These are phyloP conservation scores for Poteriospumella lacustris DNA, from an alignment of 108 stramenopile genomes.

Conservation along the genomic window DNA sequence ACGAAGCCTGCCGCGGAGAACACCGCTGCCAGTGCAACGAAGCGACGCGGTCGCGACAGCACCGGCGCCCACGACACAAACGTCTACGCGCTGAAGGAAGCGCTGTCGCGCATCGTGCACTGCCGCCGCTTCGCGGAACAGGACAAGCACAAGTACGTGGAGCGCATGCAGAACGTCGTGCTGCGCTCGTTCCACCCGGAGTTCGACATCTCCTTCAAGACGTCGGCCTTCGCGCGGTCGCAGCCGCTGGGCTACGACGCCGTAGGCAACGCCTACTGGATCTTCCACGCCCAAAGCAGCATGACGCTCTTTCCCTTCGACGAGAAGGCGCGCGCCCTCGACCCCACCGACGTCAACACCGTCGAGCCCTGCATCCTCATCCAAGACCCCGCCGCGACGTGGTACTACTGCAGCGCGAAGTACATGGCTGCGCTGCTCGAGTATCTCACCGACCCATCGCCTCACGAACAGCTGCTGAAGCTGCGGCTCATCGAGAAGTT, in stretches of 20 bases:
- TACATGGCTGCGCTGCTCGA: not conserved
- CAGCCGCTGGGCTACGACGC: constrained; percentile 15
- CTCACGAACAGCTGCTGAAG: not conserved
- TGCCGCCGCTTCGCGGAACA: too few relatives aligned
- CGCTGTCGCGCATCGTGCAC: not conserved
- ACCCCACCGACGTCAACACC: not conserved
- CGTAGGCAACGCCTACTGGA: not conserved
- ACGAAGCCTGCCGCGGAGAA: not conserved
- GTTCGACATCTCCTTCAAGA: too few relatives aligned
- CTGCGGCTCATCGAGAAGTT: not conserved
- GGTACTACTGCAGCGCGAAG: not conserved
- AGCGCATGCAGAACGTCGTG: not conserved
- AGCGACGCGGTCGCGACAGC: not conserved
- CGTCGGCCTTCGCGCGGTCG: too few relatives aligned
- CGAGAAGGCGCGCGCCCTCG: not conserved
- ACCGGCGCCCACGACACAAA: not conserved
- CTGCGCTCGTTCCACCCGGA: not conserved
- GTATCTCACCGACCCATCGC: not conserved
- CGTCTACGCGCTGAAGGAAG: not conserved
- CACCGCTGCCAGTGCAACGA: too few relatives aligned
- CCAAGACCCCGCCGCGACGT: not conserved
- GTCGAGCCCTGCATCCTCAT: not conserved
- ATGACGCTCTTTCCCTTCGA: not conserved
- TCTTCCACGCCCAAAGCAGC: not conserved
- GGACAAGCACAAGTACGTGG: not conserved